These are phyloP conservation scores for Crepidotus variabilis DNA, from an alignment of 768 basidiomycete genomes.

Conservation along the genomic window DNA sequence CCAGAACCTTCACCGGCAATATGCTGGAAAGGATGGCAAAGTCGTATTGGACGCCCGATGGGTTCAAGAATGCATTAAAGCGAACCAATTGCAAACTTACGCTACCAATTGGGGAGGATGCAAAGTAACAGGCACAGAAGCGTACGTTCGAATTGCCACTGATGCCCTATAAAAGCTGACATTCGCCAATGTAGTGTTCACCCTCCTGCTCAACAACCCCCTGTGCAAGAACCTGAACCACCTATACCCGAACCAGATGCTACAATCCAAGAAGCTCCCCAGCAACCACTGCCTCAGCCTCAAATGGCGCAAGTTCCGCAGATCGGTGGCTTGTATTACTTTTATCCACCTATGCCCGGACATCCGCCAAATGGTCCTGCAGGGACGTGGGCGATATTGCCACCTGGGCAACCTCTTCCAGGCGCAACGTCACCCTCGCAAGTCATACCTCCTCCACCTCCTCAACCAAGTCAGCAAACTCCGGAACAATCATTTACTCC, in stretches of 20 bases:
- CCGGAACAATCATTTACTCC: conserved; percentile 35
- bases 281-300: neutral
- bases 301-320: neutral
- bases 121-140: conserved; percentile 72
- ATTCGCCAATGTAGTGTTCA: conserved; percentile 1
- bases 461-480: conserved; percentile 20
- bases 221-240: neutral
- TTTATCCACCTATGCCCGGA: neutral
- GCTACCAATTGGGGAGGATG: conserved; percentile 77
- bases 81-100: conserved; percentile 68
- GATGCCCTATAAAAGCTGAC: neutral
- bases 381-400: conserved; percentile 62
- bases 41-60: conserved; percentile 71
- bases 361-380: conserved; percentile 27
- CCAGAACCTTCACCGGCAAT: conserved; percentile 78
- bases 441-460: conserved; percentile 27
- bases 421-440: conserved; percentile 34
- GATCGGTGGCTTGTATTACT: neutral
- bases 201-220: no score
- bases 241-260: neutral
- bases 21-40: conserved; percentile 76
- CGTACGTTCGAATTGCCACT: conserved; percentile 37
- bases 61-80: conserved; percentile 74
- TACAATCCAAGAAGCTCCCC: neutral
- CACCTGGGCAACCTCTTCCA: conserved; percentile 37